Percentiles rank a stretch among this genome's conserved stretches.
These are phyloP conservation scores for Trichophyton mentagrophytes DNA, from an alignment of 2,329 filamentous ascomycete genomes.

Conservation along the genomic window DNA sequence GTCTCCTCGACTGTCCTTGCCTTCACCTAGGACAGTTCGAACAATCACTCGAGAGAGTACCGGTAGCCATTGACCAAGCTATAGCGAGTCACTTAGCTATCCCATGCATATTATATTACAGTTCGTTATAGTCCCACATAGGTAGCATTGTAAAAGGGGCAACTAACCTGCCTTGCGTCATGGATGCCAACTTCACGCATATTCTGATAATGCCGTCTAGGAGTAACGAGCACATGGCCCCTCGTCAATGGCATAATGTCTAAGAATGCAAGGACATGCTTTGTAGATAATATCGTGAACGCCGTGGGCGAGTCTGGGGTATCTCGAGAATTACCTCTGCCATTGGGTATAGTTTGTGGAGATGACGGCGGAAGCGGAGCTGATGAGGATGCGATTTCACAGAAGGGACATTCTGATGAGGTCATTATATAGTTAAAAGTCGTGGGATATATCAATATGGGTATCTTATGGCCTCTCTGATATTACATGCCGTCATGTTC, in stretches of 20 bases:
- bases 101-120: background rate
- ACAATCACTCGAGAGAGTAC: slow-evolving; percentile 57
- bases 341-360: slow-evolving; percentile 13
- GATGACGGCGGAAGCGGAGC: slow-evolving; percentile 25
- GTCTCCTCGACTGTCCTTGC: slow-evolving; percentile 42
- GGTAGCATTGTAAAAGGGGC: background rate
- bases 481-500: background rate
- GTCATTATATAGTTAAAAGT: background rate
- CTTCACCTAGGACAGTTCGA: slow-evolving; percentile 47
- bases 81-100: background rate
- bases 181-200: slow-evolving; percentile 54
- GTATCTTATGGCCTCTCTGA: background rate
- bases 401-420: slow-evolving; percentile 41
- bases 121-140: background rate
- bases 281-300: slow-evolving; percentile 62
- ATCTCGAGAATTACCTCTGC: background rate
- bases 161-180: slow-evolving; percentile 57
- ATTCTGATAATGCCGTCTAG: slow-evolving; percentile 64
- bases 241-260: slow-evolving; percentile 80
- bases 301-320: slow-evolving; percentile 10
- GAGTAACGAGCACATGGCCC: slow-evolving; percentile 73
- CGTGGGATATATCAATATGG: background rate
- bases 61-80: slow-evolving; percentile 36
- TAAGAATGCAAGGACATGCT: slow-evolving; percentile 69
- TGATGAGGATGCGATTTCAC: slow-evolving; percentile 43